Conservation (phyloP, 2,329 filamentous ascomycete species). For the Penicillium italicum region DNA sequence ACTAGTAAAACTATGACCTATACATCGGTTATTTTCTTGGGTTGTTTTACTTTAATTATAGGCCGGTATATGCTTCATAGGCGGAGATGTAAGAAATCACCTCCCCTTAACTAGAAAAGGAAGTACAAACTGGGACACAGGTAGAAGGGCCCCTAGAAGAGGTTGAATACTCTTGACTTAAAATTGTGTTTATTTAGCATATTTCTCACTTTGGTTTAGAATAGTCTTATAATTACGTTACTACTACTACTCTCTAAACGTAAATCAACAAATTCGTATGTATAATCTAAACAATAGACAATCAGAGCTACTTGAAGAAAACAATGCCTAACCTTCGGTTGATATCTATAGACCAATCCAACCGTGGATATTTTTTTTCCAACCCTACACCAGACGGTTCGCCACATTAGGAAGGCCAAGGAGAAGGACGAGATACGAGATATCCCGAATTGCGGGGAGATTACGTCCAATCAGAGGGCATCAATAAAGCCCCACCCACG, state of each 20-base stretch:
- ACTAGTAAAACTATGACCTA: conserved; percentile 55
- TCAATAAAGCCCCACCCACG: not conserved
- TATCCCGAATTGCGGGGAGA: not conserved
- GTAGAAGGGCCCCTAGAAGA: conserved; percentile 26
- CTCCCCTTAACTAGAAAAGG: not conserved
- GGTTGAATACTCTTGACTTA: not conserved
- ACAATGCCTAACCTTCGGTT: not conserved
- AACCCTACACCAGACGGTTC: not conserved
- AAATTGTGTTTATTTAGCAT: not conserved
- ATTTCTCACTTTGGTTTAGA: not conserved
- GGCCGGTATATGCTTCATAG: conserved; percentile 53
- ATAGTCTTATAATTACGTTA: not conserved
- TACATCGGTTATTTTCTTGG: conserved; percentile 55
- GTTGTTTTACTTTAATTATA: conserved; percentile 51
- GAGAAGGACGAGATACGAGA: not conserved
- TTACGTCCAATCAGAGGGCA: not conserved
- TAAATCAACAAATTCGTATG: not conserved
- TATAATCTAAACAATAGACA: not conserved
- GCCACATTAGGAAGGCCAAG: not conserved
- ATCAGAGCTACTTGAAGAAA: not conserved
- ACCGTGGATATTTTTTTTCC: not conserved
- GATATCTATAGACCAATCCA: too few species aligned
- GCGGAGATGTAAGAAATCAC: conserved; percentile 45
- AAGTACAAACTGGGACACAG: conserved; percentile 11
- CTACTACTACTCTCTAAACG: not conserved